Conservation (phyloP, 2,329 filamentous ascomycete genomes). For the Colletotrichum scovillei region DNA sequence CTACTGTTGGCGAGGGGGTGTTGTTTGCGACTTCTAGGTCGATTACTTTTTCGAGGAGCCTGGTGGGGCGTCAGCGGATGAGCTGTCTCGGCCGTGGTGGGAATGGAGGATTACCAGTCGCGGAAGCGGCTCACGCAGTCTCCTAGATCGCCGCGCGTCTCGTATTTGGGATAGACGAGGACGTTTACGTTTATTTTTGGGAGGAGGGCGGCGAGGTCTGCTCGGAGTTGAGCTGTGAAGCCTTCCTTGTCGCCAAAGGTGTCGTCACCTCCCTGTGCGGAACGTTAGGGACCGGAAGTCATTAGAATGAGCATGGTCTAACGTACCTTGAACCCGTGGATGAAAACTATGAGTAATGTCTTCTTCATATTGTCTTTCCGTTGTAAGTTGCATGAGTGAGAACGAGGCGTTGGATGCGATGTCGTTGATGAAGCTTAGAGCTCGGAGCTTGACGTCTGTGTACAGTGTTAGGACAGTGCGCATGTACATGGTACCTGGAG, state of each 20-base stretch:
- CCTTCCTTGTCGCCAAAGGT: slow-evolving; percentile 75
- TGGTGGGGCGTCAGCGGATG: slow-evolving; percentile 44
- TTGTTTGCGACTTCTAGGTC: slow-evolving; percentile 88
- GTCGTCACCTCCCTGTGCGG: slow-evolving; percentile 74
- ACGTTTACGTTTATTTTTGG: slow-evolving; percentile 76
- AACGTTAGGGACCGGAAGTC: slow-evolving; percentile 17
- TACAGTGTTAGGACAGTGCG: slow-evolving; percentile 13
- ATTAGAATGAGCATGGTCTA: not conserved
- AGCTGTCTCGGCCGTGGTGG: not conserved
- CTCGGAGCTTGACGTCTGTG: not conserved
- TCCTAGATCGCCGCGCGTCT: slow-evolving; percentile 81
- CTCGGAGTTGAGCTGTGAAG: slow-evolving; percentile 79
- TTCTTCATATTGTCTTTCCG: slow-evolving; percentile 72
- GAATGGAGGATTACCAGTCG: slow-evolving; percentile 68
- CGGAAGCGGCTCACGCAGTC: slow-evolving; percentile 79
- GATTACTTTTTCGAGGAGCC: slow-evolving; percentile 92
- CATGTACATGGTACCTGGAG: not conserved
- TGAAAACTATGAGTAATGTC: slow-evolving; percentile 84
- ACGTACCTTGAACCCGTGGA: slow-evolving; percentile 85
- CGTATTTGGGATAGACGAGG: slow-evolving; percentile 82
- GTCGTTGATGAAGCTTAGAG: not conserved
- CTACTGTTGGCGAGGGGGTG: slow-evolving; percentile 85
- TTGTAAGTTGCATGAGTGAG: slow-evolving; percentile 30
- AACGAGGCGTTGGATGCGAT: not conserved
- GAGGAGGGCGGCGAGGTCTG: slow-evolving; percentile 71